Base-by-base conservation (phyloP, 805 yeast genomes). In the Schizosaccharomyces osmophilus region DNA sequence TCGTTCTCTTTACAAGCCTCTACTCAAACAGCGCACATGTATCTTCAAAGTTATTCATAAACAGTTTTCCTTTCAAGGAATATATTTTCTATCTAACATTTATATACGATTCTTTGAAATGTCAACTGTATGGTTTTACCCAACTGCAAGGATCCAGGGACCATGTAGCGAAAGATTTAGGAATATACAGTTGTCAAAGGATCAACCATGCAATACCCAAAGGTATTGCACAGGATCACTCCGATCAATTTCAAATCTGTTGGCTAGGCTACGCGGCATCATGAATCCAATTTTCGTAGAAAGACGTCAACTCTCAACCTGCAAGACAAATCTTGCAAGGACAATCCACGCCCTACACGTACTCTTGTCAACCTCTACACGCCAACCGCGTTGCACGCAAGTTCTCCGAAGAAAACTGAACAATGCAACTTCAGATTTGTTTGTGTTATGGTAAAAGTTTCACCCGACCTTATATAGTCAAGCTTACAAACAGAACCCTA, bases 71-170 rank as follows among this genome's bases (percentile, higher is more conserved):
- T 6, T 6, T 31, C 32, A 31, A 31, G 6, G 5, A 31, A 31
- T 4, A 6, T 31, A 31, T 31, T 4, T 31, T 6, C 6, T 6
- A 31, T 31, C 32, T 31, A 31, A 4, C 32, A 31, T 31, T 6
- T 31, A 31, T 31, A 31, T 31, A 31, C 32, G 6, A 31, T 31
- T 31, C 9, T 45, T n/a, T n/a, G 1, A 15, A 24, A 51, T 51
- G 57, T 51, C 57, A 29, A 51, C 57, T 29, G 36, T 51, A 51
- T 51, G 57, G 57, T 51, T 51, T 51, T 51, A 51, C 57, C 57
- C 57, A 51, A 51, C 57, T 51, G 57, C 57, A 51, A 51, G 57
- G 57, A 51, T 51, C 57, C 57, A 51, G 57, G 26, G 57, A 51
- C 36, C 57, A 51, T 51, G 57, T 51, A 51, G 57, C 57, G 57